Evolutionary conservation across 768 basidiomycete genomes (phyloP), one percentile per base, ranked within the genome.

Genomic region (Albatrellus ellisii): DNA sequence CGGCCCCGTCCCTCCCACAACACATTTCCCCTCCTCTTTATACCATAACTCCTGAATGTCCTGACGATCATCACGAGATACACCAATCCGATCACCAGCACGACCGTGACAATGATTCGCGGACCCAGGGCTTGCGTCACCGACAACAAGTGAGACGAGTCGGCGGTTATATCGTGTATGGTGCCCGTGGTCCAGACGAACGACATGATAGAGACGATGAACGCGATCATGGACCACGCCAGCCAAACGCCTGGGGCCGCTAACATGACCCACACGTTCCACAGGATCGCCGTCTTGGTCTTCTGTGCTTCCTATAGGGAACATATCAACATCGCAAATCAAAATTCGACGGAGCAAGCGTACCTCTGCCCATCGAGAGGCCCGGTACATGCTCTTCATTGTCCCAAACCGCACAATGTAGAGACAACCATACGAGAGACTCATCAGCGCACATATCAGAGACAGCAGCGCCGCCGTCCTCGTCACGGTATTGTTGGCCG

Each of bases 361-460:
- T 51, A 79, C 80, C 59, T 82, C 75, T 9, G 80, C 79, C 78
- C 80, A 86, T 43, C 70, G 68, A 6, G 75, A 73, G 1, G 82
- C 82, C 44, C 73, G 72, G 50, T 73, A 65, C 74, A 82, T 79
- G 47, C 67, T 79, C 32, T 71, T 67, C 82, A 86, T 85, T 1
- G 70, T 74, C 11, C 72, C 71, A 45, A 85, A 85, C 21, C 78
- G 63, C 12, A 85, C 63, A 12, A 79, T 83, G 56, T 79, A 85
- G 42, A 80, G 66, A 49, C 82, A 82, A 0, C 83, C 83, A 52
- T 74, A 86, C 2, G 70, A 69, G 17, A 85, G 60, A 49, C 79
- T 81, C 72, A 83, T 75, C 45, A 83, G 52, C 1, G 78, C 75
- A 27, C 71, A 80, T 0, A 75, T 62, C 15, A 85, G 59, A 4